phyloP scores from a whole-genome alignment of 768 basidiomycete genomes.

The Sarcomyxa edulis region DNA sequence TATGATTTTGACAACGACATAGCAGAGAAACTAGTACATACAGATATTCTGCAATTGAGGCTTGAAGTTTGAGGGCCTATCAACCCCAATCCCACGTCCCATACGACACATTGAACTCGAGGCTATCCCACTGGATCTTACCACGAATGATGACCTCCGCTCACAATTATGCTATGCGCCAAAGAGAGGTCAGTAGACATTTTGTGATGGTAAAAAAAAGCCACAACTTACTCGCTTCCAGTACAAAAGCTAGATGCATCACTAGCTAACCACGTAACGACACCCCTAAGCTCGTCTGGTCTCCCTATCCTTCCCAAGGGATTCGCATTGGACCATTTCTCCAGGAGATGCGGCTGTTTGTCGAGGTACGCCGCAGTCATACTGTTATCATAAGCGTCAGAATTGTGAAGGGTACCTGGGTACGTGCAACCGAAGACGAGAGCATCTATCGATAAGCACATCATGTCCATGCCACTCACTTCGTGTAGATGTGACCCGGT shows the following conservation, averaged over 20 bases:
- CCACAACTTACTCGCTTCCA: conserved; percentile 74
- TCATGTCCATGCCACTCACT: conserved; percentile 25
- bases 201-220: conserved; percentile 4
- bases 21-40: no score
- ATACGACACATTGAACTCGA: no score
- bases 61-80: no score
- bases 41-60: no score
- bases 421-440: conserved; percentile 1
- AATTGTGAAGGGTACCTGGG: not conserved
- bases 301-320: conserved; percentile 69
- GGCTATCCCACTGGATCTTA: no score
- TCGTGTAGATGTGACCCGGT: conserved; percentile 72
- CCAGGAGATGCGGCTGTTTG: conserved; percentile 52
- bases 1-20: no score
- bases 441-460: no score
- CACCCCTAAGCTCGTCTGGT: conserved; percentile 70
- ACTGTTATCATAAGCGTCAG: conserved; percentile 26
- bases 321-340: conserved; percentile 65
- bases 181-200: conserved; percentile 4
- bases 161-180: conserved; percentile 46
- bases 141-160: conserved; percentile 62
- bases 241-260: conserved; percentile 78
- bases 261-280: conserved; percentile 65
- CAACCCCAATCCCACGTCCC: no score
- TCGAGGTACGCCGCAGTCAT: conserved; percentile 77